phyloP scores from a whole-genome alignment of 805 yeast species.

The Barnettozyma vustinii region DNA sequence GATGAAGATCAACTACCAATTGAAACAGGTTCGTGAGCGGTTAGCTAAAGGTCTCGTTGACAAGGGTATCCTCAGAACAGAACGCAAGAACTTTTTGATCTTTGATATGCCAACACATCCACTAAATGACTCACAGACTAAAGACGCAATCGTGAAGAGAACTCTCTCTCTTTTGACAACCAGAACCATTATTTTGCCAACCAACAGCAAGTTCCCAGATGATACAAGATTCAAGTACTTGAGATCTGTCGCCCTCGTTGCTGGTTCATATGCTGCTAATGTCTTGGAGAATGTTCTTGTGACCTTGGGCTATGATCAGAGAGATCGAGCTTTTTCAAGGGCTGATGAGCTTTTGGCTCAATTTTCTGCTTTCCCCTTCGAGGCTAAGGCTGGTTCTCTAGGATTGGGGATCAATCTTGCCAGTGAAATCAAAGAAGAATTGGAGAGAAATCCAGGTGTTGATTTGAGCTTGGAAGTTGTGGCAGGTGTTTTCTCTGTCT shows the following conservation, averaged over 20 bases:
- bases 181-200: constrained; percentile 57
- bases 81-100: constrained; percentile 85
- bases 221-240: constrained; percentile 62
- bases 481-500: constrained; percentile 88
- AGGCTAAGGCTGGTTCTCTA: constrained; percentile 49
- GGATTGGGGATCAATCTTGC: constrained; percentile 72
- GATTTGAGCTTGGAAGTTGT: constrained; percentile 80
- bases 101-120: constrained; percentile 99
- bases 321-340: constrained; percentile 88
- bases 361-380: constrained; percentile 83
- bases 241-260: constrained; percentile 75
- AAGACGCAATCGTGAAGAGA: constrained; percentile 73
- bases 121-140: constrained; percentile 77
- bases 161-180: constrained; percentile 64
- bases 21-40: constrained; percentile 95
- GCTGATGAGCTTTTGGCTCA: constrained; percentile 89
- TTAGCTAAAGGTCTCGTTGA: constrained; percentile 95
- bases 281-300: constrained; percentile 86
- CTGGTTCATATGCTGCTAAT: constrained; percentile 93
- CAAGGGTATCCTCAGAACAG: constrained; percentile 93
- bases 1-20: constrained; percentile 88
- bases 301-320: constrained; percentile 72
- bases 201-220: constrained; percentile 63
- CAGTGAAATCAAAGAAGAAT: constrained; percentile 37
- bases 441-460: constrained; percentile 31